A percentile compares a stretch with the other conserved stretches of the same genome.
Conservation (phyloP, 2,329 filamentous ascomycete species). For the Alternaria solani region DNA sequence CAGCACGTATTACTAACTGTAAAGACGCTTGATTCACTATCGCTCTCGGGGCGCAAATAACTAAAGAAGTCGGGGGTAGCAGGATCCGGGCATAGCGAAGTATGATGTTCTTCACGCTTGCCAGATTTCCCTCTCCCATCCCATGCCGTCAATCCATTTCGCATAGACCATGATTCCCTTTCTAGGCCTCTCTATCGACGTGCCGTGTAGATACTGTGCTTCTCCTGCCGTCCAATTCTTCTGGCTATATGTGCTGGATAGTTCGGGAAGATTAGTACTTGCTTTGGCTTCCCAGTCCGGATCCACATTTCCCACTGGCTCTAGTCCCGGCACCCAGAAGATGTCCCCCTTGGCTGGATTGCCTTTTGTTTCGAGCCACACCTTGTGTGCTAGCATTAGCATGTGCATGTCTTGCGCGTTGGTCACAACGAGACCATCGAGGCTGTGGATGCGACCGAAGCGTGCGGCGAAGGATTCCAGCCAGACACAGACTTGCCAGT, state of each 20-base stretch:
- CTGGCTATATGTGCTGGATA: not conserved
- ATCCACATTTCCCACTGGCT: constrained; percentile 1
- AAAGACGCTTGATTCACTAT: not conserved
- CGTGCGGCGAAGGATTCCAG: constrained; percentile 17
- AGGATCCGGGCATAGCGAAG: not conserved
- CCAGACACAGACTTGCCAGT: constrained; percentile 14
- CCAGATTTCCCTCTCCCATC: not conserved
- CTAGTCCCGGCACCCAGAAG: constrained; percentile 18
- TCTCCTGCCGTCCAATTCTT: not conserved
- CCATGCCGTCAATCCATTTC: not conserved
- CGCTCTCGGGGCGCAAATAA: not conserved
- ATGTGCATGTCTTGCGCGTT: constrained; percentile 3
- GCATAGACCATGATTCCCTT: not conserved
- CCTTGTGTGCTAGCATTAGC: constrained; percentile 11
- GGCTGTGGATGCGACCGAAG: constrained; percentile 14
- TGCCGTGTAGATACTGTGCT: not conserved
- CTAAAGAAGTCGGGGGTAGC: not conserved
- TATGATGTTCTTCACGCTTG: not conserved
- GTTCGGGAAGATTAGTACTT: not conserved
- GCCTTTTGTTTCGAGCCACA: constrained; percentile 5
- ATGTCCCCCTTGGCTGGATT: not conserved
- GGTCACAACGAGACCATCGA: constrained; percentile 21
- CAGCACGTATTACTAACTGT: not conserved
- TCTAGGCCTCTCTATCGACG: not conserved
- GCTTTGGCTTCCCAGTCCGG: not conserved